Evolutionary conservation across 2,329 filamentous ascomycete genomes (phyloP).

Genomic region (Drechslera avenae): DNA sequence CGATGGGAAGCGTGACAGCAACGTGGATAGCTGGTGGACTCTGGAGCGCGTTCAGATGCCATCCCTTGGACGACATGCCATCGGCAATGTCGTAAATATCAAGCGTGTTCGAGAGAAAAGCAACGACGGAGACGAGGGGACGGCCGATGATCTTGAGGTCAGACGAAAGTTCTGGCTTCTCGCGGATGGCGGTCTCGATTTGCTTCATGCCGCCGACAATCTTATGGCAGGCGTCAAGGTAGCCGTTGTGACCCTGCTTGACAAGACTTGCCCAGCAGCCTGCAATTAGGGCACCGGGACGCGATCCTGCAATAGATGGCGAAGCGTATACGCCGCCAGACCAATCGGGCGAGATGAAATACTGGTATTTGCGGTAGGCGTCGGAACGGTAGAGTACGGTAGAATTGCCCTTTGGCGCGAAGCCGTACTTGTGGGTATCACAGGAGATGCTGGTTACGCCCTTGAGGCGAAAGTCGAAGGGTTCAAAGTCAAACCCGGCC

Average conservation of each 20-base stretch:
- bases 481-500: constrained; percentile 87
- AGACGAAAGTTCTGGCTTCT: constrained; percentile 68
- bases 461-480: constrained; percentile 91
- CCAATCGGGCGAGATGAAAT: constrained; percentile 96
- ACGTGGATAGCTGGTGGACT: constrained; percentile 90
- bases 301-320: constrained; percentile 86
- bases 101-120: constrained; percentile 81
- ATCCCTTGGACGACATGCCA: constrained; percentile 80
- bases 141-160: constrained; percentile 82
- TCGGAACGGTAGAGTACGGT: constrained; percentile 87
- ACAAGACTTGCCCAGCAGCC: constrained; percentile 95
- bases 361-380: constrained; percentile 83
- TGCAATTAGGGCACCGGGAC: constrained; percentile 91
- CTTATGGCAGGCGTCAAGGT: constrained; percentile 81
- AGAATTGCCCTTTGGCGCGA: constrained; percentile 96
- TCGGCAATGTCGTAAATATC: constrained; percentile 96
- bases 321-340: constrained; percentile 94
- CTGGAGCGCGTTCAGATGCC: constrained; percentile 96
- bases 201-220: constrained; percentile 88
- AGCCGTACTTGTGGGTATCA: constrained; percentile 99
- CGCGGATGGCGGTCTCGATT: constrained; percentile 73
- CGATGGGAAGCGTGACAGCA: constrained; percentile 87
- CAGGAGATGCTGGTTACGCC: constrained; percentile 95
- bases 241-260: constrained; percentile 83
- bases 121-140: constrained; percentile 87